Conservation (phyloP, 352 stramenopile species). For the Phytophthora pinifolia region DNA sequence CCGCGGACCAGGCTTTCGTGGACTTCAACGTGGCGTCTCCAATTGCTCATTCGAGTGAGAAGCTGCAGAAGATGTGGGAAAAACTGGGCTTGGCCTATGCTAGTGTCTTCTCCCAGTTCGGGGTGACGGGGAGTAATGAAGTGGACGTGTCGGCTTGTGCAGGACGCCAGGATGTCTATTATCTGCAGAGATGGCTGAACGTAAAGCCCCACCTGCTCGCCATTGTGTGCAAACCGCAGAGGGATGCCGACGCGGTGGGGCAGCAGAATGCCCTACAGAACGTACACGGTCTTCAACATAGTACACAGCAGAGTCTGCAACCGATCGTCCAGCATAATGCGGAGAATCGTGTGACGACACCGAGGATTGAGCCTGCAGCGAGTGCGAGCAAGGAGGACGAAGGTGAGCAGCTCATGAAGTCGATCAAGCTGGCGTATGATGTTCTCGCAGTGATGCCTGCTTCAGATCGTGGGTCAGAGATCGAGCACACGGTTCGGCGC, state of each 20-base stretch:
- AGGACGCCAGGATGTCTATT: constrained; percentile 15
- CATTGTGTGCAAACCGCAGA: background rate
- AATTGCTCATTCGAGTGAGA: constrained; percentile 17
- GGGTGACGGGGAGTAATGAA: background rate
- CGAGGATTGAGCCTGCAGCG: background rate
- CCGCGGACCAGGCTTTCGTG: constrained; percentile 5
- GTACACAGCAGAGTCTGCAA: background rate
- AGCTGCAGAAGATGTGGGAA: constrained; percentile 20
- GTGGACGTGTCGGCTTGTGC: constrained; percentile 6
- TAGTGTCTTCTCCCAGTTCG: constrained; percentile 3
- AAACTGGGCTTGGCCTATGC: constrained; percentile 10
- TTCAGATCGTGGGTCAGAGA: constrained; percentile 6
- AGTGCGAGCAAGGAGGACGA: constrained; percentile 4
- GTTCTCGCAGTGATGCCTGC: constrained; percentile 7
- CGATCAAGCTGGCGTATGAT: constrained; percentile 20
- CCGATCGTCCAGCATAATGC: background rate
- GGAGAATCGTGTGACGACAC: background rate
- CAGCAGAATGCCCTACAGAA: background rate
- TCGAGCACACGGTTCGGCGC: constrained; percentile 15
- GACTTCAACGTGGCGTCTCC: constrained; percentile 11
- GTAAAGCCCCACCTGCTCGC: constrained; percentile 7
- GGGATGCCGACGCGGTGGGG: background rate
- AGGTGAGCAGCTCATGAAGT: constrained; percentile 9
- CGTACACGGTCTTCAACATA: constrained; percentile 7
- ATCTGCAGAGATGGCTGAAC: constrained; percentile 8